Evolutionary conservation across 2,329 filamentous ascomycete genomes (phyloP).

Genomic region (Chalaropsis ovoidea): DNA sequence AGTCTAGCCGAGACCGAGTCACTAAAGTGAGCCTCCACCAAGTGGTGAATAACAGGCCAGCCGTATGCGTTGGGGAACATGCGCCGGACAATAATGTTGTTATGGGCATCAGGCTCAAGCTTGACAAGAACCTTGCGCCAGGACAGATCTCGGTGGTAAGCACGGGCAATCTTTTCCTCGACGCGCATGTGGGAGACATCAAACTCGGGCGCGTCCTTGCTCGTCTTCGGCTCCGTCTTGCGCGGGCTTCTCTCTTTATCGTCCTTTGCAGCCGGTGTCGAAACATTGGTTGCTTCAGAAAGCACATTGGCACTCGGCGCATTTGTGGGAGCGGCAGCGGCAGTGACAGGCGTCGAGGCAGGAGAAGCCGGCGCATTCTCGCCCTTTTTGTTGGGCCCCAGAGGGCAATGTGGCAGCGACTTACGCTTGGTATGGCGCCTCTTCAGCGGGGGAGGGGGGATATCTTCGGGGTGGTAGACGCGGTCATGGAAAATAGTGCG

Average conservation of each 20-base stretch:
- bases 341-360: neutral
- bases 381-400: constrained; percentile 16
- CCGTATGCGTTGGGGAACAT: constrained; percentile 97
- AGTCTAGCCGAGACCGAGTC: constrained; percentile 54
- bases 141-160: constrained; percentile 80
- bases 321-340: constrained; percentile 28
- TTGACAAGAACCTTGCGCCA: constrained; percentile 97
- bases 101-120: constrained; percentile 92
- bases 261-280: neutral
- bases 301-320: constrained; percentile 20
- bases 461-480: constrained; percentile 86
- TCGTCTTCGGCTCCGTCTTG: constrained; percentile 36
- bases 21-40: constrained; percentile 89
- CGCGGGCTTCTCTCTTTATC: neutral
- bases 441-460: constrained; percentile 67
- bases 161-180: constrained; percentile 94
- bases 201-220: constrained; percentile 31
- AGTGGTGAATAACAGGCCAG: constrained; percentile 91
- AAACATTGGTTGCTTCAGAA: neutral
- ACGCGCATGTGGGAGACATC: constrained; percentile 69
- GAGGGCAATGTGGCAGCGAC: constrained; percentile 27
- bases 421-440: constrained; percentile 37
- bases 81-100: constrained; percentile 92
- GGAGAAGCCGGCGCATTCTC: constrained; percentile 5
- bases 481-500: constrained; percentile 95